Conservation (phyloP, 192 early-diverging fungal species). For the Podila epigama region DNA sequence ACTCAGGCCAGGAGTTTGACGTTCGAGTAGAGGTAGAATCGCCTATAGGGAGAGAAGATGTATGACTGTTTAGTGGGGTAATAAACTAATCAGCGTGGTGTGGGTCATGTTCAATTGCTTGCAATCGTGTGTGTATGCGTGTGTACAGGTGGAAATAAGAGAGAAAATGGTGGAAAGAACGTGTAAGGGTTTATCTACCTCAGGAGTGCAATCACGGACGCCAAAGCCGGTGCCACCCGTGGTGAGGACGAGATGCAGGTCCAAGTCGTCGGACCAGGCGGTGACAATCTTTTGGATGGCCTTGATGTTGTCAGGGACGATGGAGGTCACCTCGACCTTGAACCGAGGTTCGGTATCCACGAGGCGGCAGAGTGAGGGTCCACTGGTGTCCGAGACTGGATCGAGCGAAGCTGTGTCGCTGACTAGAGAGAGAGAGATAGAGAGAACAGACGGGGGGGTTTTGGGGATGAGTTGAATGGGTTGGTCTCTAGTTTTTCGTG, state of each 20-base stretch:
- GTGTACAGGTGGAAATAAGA: background rate
- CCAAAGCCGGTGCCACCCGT: constrained; percentile 96
- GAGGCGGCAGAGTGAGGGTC: constrained; percentile 60
- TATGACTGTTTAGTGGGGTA: too few relatives aligned
- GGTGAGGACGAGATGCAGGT: constrained; percentile 76
- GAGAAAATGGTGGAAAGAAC: background rate
- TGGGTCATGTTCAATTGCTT: too few relatives aligned
- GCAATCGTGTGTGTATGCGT: background rate
- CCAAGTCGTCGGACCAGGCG: constrained; percentile 55
- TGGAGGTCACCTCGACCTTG: constrained; percentile 33
- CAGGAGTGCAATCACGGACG: constrained; percentile 85
- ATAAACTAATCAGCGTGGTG: too few relatives aligned
- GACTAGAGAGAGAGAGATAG: constrained; percentile 31
- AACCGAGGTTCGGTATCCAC: constrained; percentile 48
- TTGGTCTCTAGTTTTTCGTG: too few relatives aligned
- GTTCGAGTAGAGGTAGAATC: constrained; percentile 73
- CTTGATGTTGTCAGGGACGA: constrained; percentile 64
- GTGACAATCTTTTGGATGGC: constrained; percentile 58
- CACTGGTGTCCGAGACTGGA: constrained; percentile 65
- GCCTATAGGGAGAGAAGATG: constrained; percentile 56
- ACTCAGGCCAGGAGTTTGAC: constrained; percentile 76
- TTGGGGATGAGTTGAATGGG: background rate
- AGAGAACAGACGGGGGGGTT: too few relatives aligned
- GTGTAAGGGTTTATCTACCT: constrained; percentile 56
- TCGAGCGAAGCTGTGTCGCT: constrained; percentile 71